Evolutionary conservation across 805 yeast genomes (phyloP).

Genomic region (Yarrowia hollandica): DNA sequence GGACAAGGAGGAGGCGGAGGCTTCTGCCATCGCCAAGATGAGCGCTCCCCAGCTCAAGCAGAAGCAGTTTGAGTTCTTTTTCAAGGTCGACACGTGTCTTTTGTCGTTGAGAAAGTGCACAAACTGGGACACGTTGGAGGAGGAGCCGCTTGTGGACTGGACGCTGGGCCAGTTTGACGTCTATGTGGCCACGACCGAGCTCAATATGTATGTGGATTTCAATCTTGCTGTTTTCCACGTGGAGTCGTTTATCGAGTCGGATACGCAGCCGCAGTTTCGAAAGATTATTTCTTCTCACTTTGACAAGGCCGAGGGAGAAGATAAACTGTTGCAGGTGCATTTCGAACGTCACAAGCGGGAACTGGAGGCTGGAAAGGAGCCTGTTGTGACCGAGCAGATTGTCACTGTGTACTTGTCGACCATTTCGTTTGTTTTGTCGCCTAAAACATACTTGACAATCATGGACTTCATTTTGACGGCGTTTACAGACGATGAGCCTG

Average conservation of each 20-base stretch:
- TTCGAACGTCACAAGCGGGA: slow-evolving; percentile 61
- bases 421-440: slow-evolving; percentile 68
- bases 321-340: slow-evolving; percentile 58
- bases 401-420: slow-evolving; percentile 74
- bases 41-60: slow-evolving; percentile 45
- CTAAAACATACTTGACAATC: slow-evolving; percentile 75
- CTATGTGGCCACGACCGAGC: slow-evolving; percentile 57
- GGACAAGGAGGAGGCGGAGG: background rate
- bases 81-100: slow-evolving; percentile 64
- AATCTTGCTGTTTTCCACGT: slow-evolving; percentile 64
- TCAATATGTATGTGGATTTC: slow-evolving; percentile 65
- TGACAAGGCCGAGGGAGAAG: slow-evolving; percentile 32
- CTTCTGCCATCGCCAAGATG: background rate
- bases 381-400: slow-evolving; percentile 65
- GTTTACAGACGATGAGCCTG: slow-evolving; percentile 70
- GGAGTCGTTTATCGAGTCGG: slow-evolving; percentile 70
- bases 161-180: slow-evolving; percentile 65
- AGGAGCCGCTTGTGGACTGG: slow-evolving; percentile 71
- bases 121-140: slow-evolving; percentile 56
- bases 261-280: slow-evolving; percentile 63
- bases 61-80: slow-evolving; percentile 67
- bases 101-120: slow-evolving; percentile 68
- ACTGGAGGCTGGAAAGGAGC: slow-evolving; percentile 51
- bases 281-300: slow-evolving; percentile 63
- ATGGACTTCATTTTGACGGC: slow-evolving; percentile 82